A percentile compares a stretch with the other conserved stretches of the same genome.
Evolutionary conservation across 805 yeast species (phyloP).

Genomic region (Cyberlindnera japonica): DNA sequence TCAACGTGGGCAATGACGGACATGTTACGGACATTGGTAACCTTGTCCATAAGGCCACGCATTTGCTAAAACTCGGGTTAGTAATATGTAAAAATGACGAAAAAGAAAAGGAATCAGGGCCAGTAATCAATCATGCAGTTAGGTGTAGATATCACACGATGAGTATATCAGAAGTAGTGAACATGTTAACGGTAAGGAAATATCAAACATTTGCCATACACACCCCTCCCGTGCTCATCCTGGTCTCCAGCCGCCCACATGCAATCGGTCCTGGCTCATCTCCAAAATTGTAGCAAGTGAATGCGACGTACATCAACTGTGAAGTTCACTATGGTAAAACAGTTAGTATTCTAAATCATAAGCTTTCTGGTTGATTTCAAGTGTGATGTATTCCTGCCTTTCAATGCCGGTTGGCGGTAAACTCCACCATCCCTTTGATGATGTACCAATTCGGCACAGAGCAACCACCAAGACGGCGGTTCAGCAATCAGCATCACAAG

Average conservation of each 20-base stretch:
- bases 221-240: too few species aligned
- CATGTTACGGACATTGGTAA: conserved; percentile 99
- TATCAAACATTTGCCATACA: too few species aligned
- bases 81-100: conserved; percentile 6
- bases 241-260: too few species aligned
- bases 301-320: conserved; percentile 45
- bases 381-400: neutral
- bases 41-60: conserved; percentile 99
- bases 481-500: too few species aligned
- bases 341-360: conserved; percentile 19
- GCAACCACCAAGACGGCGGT: too few species aligned
- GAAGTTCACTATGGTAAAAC: conserved; percentile 41
- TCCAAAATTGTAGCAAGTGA: neutral
- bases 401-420: neutral
- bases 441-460: too few species aligned
- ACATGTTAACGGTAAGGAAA: too few species aligned
- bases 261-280: too few species aligned
- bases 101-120: neutral
- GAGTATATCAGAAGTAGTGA: too few species aligned
- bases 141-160: too few species aligned
- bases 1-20: conserved; percentile 99
- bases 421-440: too few species aligned
- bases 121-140: too few species aligned
- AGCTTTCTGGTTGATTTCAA: neutral
- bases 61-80: conserved; percentile 56